Evolutionary conservation across 106 monocot species (phyloP).

Genomic region (Dendrobium catenatum): DNA sequence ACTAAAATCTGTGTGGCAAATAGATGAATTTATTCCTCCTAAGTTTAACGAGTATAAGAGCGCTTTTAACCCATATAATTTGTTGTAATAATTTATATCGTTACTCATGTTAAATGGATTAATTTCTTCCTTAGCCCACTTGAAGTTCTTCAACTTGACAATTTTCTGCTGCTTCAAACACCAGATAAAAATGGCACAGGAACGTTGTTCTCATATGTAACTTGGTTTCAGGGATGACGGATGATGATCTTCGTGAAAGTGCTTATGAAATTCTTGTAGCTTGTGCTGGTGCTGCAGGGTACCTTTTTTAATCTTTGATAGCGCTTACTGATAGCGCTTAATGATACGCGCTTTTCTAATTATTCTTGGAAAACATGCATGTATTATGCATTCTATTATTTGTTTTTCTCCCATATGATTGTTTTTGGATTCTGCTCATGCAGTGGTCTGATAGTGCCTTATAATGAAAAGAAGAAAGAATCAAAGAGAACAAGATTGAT

Average conservation of each 20-base stretch:
- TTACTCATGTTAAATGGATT: not conserved
- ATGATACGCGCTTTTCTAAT: not conserved
- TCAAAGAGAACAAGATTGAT: conserved; percentile 78
- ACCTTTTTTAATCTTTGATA: conserved; percentile 18
- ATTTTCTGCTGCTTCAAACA: not conserved
- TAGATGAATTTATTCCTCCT: not conserved
- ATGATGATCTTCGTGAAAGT: conserved; percentile 97
- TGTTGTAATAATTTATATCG: not conserved
- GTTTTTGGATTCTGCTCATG: conserved; percentile 3
- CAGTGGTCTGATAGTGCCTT: conserved; percentile 92
- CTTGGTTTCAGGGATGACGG: conserved; percentile 63
- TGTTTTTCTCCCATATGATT: not conserved
- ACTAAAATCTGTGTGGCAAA: not conserved
- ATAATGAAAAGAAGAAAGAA: conserved; percentile 95
- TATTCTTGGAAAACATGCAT: not conserved
- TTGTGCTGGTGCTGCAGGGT: conserved; percentile 91
- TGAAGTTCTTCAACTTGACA: not conserved
- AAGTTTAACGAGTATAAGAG: not conserved
- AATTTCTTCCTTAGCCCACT: not conserved
- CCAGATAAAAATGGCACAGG: not conserved
- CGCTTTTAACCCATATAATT: not conserved
- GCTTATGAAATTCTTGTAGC: conserved; percentile 95
- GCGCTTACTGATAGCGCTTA: not conserved
- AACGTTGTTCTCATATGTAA: conserved; percentile 1
- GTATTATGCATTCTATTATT: not conserved